A percentile compares a stretch with the other conserved stretches of the same genome.
phyloP scores from a whole-genome alignment of 1,139 yeast genomes.

The Hyphopichia burtonii region DNA sequence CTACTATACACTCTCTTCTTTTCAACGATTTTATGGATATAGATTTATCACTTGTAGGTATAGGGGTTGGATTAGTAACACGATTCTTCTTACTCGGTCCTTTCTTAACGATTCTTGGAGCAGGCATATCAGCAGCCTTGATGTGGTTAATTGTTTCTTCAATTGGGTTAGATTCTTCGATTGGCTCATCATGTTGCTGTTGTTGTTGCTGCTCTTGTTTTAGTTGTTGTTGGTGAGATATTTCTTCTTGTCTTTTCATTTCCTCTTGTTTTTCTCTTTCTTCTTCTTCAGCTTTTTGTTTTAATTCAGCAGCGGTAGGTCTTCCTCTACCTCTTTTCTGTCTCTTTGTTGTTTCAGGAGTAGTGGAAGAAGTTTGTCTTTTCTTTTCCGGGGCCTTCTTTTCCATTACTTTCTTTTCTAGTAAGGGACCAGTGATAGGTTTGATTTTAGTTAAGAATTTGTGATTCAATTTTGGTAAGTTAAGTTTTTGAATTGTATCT shows the following conservation, averaged over 20 bases:
- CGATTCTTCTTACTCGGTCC: background rate
- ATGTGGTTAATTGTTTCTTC: background rate
- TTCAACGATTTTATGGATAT: conserved; percentile 23
- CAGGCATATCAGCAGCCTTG: background rate
- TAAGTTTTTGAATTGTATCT: background rate
- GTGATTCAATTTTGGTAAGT: background rate
- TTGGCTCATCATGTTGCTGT: too few relatives aligned
- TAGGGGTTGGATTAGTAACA: background rate
- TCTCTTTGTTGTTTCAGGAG: conserved; percentile 7
- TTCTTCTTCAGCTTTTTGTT: background rate
- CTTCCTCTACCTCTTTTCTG: conserved; percentile 6
- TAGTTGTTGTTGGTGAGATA: too few relatives aligned
- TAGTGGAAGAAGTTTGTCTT: conserved; percentile 1
- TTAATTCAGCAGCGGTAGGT: background rate
- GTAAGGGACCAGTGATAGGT: background rate
- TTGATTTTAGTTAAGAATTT: background rate
- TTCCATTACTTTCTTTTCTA: background rate
- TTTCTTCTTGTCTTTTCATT: background rate
- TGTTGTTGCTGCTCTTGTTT: too few relatives aligned
- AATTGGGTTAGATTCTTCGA: too few relatives aligned
- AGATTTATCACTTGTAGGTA: conserved; percentile 4
- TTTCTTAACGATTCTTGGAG: background rate
- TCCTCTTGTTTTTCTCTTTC: background rate
- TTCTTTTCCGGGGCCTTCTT: background rate
- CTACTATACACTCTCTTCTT: conserved; percentile 35